These are phyloP conservation scores for Aspergillus melleus DNA, from an alignment of 2,329 filamentous ascomycete species.

Conservation along the genomic window DNA sequence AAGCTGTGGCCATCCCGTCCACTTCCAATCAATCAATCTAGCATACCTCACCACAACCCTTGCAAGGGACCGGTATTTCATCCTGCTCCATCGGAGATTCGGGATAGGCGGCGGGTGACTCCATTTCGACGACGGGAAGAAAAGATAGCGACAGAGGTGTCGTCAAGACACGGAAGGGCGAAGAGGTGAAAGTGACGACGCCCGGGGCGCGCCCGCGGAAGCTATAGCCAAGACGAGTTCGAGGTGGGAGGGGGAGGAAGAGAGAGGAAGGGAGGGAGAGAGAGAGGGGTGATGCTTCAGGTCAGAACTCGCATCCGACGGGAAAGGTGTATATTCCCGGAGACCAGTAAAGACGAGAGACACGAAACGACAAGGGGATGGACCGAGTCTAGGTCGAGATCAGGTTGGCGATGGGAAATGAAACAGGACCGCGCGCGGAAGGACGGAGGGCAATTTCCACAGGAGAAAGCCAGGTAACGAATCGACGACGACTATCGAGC, in stretches of 20 bases:
- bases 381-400: neutral
- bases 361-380: neutral
- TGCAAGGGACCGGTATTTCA: constrained; percentile 80
- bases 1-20: neutral
- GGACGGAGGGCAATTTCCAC: neutral
- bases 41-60: constrained; percentile 84
- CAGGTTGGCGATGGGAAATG: neutral
- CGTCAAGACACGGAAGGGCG: neutral
- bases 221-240: neutral
- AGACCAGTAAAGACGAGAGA: neutral
- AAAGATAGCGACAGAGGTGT: neutral
- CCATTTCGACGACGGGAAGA: constrained; percentile 42
- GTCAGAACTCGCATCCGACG: neutral
- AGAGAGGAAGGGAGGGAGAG: neutral
- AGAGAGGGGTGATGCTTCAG: constrained; percentile 8
- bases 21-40: neutral
- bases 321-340: neutral
- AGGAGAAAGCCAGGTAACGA: neutral
- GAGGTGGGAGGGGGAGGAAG: neutral
- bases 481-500: neutral
- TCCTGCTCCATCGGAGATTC: constrained; percentile 72
- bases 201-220: constrained; percentile 8
- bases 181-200: neutral
- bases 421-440: neutral
- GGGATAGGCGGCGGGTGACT: constrained; percentile 55